phyloP scores from a whole-genome alignment of 2,329 filamentous ascomycete genomes.

The Alternaria hordeiaustralica region DNA sequence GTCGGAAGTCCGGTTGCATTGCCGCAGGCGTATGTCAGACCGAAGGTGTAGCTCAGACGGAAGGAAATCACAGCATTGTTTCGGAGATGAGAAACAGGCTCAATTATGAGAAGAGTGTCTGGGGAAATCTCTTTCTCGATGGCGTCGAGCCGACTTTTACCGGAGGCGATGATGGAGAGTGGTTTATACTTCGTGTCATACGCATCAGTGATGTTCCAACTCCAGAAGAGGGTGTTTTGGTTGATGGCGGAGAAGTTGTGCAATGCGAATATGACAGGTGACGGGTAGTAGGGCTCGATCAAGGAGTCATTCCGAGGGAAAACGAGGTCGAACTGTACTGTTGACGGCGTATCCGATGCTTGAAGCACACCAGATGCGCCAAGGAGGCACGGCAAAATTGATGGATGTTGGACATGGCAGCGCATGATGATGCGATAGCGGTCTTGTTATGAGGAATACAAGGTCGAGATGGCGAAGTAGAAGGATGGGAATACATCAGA shows the following conservation, averaged over 20 bases:
- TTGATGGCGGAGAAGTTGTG: not conserved
- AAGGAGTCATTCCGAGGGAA: not conserved
- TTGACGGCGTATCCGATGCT: too few species aligned
- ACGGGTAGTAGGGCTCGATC: not conserved
- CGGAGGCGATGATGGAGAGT: not conserved
- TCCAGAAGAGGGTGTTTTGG: not conserved
- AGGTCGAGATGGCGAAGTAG: not conserved
- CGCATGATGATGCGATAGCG: not conserved
- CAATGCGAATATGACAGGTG: not conserved
- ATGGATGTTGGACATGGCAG: not conserved
- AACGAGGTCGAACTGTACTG: not conserved
- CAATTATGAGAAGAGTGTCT: not conserved
- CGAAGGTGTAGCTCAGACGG: not conserved
- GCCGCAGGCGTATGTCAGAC: not conserved
- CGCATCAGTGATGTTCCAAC: not conserved
- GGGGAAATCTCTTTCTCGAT: accelerated
- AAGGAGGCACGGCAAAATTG: not conserved
- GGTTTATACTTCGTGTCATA: not conserved
- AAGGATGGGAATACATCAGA: not conserved
- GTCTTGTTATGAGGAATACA: accelerated
- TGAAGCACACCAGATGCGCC: not conserved
- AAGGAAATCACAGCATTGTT: too few species aligned
- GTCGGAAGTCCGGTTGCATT: not conserved
- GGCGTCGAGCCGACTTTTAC: not conserved
- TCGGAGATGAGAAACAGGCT: accelerated